phyloP scores from a whole-genome alignment of 1,139 yeast genomes.

The Blastobotrys proliferans region DNA sequence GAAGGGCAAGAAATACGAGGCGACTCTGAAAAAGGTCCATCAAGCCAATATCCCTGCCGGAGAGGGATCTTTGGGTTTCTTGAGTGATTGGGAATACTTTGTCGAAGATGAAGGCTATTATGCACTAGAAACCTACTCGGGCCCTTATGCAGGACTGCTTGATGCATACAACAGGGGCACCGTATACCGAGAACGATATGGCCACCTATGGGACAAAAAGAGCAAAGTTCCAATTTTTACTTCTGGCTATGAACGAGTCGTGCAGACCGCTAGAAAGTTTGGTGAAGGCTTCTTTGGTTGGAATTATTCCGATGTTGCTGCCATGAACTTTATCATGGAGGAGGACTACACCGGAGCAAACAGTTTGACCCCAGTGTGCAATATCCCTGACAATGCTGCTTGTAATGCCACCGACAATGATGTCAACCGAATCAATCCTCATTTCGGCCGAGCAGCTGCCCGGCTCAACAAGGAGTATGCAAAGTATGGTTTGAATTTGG shows the following conservation, averaged over 20 bases:
- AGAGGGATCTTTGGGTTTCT: conserved; percentile 37
- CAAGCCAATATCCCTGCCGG: conserved; percentile 8
- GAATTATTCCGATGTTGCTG: conserved; percentile 35
- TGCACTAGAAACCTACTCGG: conserved; percentile 31
- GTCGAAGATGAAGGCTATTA: conserved; percentile 28
- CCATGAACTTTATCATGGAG: conserved; percentile 39
- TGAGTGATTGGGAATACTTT: conserved; percentile 37
- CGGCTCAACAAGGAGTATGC: conserved; percentile 28
- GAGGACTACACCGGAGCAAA: conserved; percentile 39
- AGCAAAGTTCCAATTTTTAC: conserved; percentile 32
- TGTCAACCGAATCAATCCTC: conserved; percentile 20
- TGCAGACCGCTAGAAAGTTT: conserved; percentile 38
- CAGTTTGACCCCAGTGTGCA: conserved; percentile 37
- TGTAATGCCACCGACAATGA: conserved; percentile 14
- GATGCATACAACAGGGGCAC: conserved; percentile 32
- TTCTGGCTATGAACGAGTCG: conserved; percentile 40
- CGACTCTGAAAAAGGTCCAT: neutral
- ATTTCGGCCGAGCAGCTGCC: conserved; percentile 23
- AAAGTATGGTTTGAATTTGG: conserved; percentile 38
- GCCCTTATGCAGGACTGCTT: conserved; percentile 38
- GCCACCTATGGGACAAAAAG: conserved; percentile 36
- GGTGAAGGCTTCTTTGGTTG: conserved; percentile 42
- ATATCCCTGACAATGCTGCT: conserved; percentile 18
- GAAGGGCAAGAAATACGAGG: conserved; percentile 11
- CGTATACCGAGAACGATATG: conserved; percentile 35